Conservation (phyloP, 2,329 filamentous ascomycete species). For the Botrytis sinoallii region DNA sequence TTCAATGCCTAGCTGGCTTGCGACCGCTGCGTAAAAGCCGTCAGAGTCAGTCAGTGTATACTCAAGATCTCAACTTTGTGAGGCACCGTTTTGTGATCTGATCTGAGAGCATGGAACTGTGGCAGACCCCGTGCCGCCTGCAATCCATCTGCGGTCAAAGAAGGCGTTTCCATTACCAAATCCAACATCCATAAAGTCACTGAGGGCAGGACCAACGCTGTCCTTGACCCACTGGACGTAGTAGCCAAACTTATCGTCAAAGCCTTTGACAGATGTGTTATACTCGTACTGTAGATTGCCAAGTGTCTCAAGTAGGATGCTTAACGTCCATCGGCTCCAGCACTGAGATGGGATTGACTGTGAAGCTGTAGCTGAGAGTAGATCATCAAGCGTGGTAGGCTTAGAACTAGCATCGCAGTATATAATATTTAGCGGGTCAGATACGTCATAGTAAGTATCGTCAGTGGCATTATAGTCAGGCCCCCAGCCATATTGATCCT, state of each 20-base stretch:
- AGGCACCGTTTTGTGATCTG: too few relatives aligned
- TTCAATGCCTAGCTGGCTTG: too few relatives aligned
- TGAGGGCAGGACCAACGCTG: neutral
- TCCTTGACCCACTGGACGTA: neutral
- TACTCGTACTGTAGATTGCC: neutral
- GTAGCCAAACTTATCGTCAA: neutral
- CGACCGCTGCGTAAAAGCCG: too few relatives aligned
- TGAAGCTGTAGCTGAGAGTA: neutral
- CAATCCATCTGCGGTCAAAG: neutral
- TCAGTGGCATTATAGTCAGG: neutral
- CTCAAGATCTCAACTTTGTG: too few relatives aligned
- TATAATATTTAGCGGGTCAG: neutral
- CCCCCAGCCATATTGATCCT: neutral
- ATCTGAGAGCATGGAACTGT: too few relatives aligned
- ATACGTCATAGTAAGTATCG: neutral
- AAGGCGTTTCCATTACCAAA: neutral
- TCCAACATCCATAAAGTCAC: neutral
- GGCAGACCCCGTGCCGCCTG: too few relatives aligned
- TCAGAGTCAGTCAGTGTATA: too few relatives aligned
- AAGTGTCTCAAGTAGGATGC: neutral
- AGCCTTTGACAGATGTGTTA: neutral
- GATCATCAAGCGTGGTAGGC: neutral
- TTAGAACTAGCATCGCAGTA: neutral
- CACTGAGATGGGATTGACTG: neutral
- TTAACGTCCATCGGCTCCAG: neutral